Evolutionary conservation across 768 basidiomycete species (phyloP), one percentile per base, ranked within the genome.

Genomic region (Boletus reticulatus): DNA sequence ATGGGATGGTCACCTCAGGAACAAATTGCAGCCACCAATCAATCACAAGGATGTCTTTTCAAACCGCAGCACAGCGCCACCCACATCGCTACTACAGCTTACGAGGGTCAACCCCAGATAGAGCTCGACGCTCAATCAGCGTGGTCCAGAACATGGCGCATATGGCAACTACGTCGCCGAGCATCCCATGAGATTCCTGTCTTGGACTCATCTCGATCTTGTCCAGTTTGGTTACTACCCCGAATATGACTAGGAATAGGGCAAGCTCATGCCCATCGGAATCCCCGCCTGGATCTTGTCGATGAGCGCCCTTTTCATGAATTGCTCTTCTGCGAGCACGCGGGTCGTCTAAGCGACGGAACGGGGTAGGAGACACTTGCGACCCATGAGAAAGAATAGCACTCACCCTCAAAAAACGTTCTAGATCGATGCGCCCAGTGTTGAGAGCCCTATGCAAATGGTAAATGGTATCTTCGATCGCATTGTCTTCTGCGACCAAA

Each of bases 401-500:
- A 36, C 85, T 69, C 67, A 92, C 94, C 76, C 93, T 87, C 53
- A 98, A 76, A 78, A 98, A 98, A 41, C 90, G 82, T 67, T 99
- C 96, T 53, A 98, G 81, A 76, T 98, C 96, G 58, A 98, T 88
- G 55, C 93, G 84, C 1, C 92, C 92, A 50, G 87, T 78, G 67
- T 97, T 97, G 59, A 99, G 78, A 0, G 94, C 96, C 58, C 94
- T 83, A 61, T 95, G 93, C 45, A 99, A 82, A 70, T 98, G 94
- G 74, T 98, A 99, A 56, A 97, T 89, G 44, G 96, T 96, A 71
- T 98, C 97, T 74, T 98, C 96, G 67, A 98, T 94, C 2, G 96
- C 94, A 65, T 94, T 94, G 72, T 98, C 97, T 72, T 99, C 97
- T n/a, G 97, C 95, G n/a, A 98, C 88, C 29, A 98, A 80, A 68